A percentile compares a stretch with the other conserved stretches of the same genome.
phyloP scores from a whole-genome alignment of 345 rosid species.

The Excoecaria cochinchinensis region DNA sequence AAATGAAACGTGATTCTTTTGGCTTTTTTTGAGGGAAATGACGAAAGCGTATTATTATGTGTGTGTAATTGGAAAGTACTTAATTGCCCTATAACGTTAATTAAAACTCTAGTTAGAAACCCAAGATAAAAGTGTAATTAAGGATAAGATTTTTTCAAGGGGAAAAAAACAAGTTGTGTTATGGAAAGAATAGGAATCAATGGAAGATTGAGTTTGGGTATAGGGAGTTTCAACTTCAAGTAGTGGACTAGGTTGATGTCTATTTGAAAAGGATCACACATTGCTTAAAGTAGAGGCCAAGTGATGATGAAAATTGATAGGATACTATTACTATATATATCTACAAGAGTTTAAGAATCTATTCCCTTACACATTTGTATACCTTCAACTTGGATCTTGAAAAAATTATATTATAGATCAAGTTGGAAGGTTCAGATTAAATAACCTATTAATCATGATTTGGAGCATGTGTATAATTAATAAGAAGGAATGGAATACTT shows the following conservation, averaged over 20 bases:
- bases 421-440: no score
- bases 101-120: not conserved
- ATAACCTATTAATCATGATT: no score
- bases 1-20: constrained; percentile 14
- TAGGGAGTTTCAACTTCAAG: not conserved
- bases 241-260: not conserved
- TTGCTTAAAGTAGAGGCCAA: not conserved
- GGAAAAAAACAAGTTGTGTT: not conserved
- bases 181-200: not conserved
- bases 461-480: no score
- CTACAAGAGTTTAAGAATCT: constrained; percentile 1
- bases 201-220: not conserved
- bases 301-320: not conserved
- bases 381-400: not conserved
- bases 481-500: no score
- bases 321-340: not conserved
- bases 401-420: no score
- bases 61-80: not conserved
- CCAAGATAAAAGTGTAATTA: not conserved
- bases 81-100: not conserved
- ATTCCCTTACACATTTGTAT: not conserved
- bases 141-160: not conserved
- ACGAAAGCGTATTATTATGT: not conserved
- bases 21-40: constrained; percentile 9
- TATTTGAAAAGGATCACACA: not conserved